Evolutionary conservation across 169 alveolate genomes (phyloP).

Genomic region (Cryptosporidium xiaoi): DNA sequence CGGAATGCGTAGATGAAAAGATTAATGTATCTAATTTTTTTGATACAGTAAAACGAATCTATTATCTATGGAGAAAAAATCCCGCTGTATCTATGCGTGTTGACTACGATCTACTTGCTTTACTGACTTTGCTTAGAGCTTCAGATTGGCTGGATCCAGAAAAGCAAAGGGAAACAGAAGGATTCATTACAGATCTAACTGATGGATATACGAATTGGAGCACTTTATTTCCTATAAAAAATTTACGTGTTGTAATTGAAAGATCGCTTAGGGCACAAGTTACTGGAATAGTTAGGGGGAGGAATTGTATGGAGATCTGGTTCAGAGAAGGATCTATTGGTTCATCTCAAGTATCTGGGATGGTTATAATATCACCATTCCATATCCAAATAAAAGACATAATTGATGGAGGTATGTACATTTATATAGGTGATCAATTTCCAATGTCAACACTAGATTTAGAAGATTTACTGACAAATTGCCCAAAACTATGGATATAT

Average conservation of each 20-base stretch:
- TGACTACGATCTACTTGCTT: constrained; percentile 55
- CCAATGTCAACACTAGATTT: constrained; percentile 68
- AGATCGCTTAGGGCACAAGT: constrained; percentile 66
- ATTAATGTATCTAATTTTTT: constrained; percentile 29
- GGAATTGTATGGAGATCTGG: constrained; percentile 58
- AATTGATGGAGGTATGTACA: constrained; percentile 74
- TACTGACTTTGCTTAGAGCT: constrained; percentile 44
- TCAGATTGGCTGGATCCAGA: constrained; percentile 31
- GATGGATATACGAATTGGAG: constrained; percentile 75
- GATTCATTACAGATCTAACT: constrained; percentile 45
- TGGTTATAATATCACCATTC: constrained; percentile 58
- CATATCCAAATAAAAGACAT: constrained; percentile 69
- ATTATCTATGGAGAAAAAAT: constrained; percentile 46
- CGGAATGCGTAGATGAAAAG: constrained; percentile 23
- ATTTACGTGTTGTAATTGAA: constrained; percentile 58
- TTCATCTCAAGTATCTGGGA: constrained; percentile 67
- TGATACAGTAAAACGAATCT: constrained; percentile 40
- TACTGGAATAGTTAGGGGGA: constrained; percentile 68
- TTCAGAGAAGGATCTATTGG: constrained; percentile 67
- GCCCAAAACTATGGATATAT: constrained; percentile 69
- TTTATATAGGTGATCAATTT: constrained; percentile 59
- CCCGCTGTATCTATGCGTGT: constrained; percentile 63
- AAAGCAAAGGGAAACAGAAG: constrained; percentile 37
- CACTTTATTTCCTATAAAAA: constrained; percentile 36
- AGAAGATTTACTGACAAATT: constrained; percentile 52